Percentiles rank a stretch among this genome's conserved stretches.
Evolutionary conservation across 345 rosid species (phyloP).

Genomic region (Arabis alpina): DNA sequence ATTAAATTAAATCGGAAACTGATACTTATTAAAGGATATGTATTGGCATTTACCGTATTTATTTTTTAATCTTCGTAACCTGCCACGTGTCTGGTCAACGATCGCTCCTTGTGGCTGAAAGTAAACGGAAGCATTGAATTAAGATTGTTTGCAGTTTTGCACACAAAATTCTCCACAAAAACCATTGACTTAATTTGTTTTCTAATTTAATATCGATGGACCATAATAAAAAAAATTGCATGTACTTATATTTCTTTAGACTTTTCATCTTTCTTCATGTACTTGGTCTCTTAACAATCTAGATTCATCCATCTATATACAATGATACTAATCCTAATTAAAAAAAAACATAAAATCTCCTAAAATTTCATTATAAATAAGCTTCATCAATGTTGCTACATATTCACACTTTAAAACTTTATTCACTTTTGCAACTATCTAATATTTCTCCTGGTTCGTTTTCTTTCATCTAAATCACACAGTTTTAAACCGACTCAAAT

Average conservation of each 20-base stretch:
- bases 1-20: neutral
- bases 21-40: neutral
- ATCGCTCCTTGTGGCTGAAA: conserved; percentile 23
- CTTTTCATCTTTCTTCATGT: conserved; percentile 21
- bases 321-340: neutral
- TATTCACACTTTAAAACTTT: conserved; percentile 2
- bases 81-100: conserved; percentile 35
- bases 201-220: conserved; percentile 6
- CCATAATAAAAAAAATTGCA: neutral
- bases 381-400: conserved; percentile 30
- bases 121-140: conserved; percentile 19
- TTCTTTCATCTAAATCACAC: neutral
- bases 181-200: conserved; percentile 36
- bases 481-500: neutral
- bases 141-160: conserved; percentile 20
- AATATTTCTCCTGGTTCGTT: conserved; percentile 30
- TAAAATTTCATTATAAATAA: conserved; percentile 18
- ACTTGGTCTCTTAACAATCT: conserved; percentile 32
- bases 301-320: conserved; percentile 17
- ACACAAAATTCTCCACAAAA: conserved; percentile 11
- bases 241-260: neutral
- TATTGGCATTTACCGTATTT: conserved; percentile 9
- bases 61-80: neutral
- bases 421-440: conserved; percentile 19
- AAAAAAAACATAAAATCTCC: neutral